phyloP scores from a whole-genome alignment of 176 grass and related monocot species.

The Sorghum bicolor region Sorghum_bicolor_NCBIv3 NC_012879.2:57072501-57073000 shows the following conservation, averaged over 20 bases:
- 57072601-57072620: slow-evolving; percentile 35
- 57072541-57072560: slow-evolving; percentile 13
- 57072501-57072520: slow-evolving; percentile 66
- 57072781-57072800: slow-evolving; percentile 16
- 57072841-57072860: slow-evolving; percentile 66
- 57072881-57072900: slow-evolving; percentile 92
- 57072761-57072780: not conserved
- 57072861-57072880: slow-evolving; percentile 96
- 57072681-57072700: slow-evolving; percentile 95
- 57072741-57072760: not conserved
- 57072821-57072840: not conserved
- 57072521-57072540: slow-evolving; percentile 77
- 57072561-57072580: not conserved
- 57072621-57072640: slow-evolving; percentile 66
- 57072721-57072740: not conserved
- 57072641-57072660: slow-evolving; percentile 93
- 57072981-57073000: slow-evolving; percentile 57
- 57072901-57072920: slow-evolving; percentile 76
- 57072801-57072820: not conserved
- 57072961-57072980: slow-evolving; percentile 90
- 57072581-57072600: not conserved
- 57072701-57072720: slow-evolving; percentile 96
- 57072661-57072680: slow-evolving; percentile 97
- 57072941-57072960: slow-evolving; percentile 82
- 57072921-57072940: slow-evolving; percentile 94